Evolutionary conservation across 805 yeast genomes (phyloP), one percentile per base, ranked within the genome.

Genomic region (Hanseniaspora thailandica): DNA sequence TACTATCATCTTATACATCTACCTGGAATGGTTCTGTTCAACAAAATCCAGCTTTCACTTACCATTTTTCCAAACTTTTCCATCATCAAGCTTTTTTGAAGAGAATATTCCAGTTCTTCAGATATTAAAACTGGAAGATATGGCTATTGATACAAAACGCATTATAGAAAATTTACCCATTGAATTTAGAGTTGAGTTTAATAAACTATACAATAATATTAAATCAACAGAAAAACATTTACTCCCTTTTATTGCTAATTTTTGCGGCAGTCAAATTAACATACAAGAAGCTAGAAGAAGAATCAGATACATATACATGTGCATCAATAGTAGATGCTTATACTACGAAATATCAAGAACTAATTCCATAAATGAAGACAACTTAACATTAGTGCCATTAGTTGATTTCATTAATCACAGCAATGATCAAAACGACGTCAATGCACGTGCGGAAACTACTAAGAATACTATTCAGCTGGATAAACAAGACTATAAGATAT

Each of bases 311-410:
- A 78, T 84, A 0, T 90, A 96, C 95, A 73, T 85, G 60, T 81
- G 90, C 61, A 85, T 89, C 54, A 90, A 93, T 63, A 83, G 97
- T 1, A 81, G 98, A 68, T 90, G 97, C 64, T 70, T 90, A 5
- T 89, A 87, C 64, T 54, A 54, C 30, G 38, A 47, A 17, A 38
- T 54, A 19, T 13, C 40, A 31, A 81, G 82, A 81, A 74, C 76
- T 3, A 66, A 86, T 1, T 81, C 84, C 1, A 72, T 75, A 45
- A 20, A 13, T 8, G 73, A 75, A 54, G 68, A 71, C 17, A 83
- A 85, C 63, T 81, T 90, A 69, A 86, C 97, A 1, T 69, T 90
- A 77, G 97, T 90, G 0, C 98, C 98, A 0, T 82, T 72, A 57
- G 88, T 89, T 23, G 98, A 90, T 68, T 84, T 86, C 63, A 69